A percentile compares a stretch with the other conserved stretches of the same genome.
Conservation (phyloP, 352 stramenopile genomes). For the Peronospora farinosa region DNA sequence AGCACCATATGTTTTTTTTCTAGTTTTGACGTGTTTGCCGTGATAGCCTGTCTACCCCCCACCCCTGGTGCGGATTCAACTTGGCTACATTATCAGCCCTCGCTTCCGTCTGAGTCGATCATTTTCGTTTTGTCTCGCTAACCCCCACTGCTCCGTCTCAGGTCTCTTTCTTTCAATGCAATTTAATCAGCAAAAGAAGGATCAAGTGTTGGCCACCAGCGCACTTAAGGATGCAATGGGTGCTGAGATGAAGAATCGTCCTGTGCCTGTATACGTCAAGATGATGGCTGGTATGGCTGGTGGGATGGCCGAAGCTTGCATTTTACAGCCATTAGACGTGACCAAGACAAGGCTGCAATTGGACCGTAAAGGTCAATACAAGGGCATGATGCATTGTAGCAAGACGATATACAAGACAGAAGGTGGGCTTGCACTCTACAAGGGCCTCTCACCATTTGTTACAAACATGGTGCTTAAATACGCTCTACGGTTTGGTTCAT, state of each 20-base stretch:
- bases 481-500: conserved; percentile 80
- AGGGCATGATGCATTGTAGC: conserved; percentile 78
- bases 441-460: conserved; percentile 78
- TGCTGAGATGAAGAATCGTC: conserved; percentile 61
- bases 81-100: conserved; percentile 7
- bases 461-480: conserved; percentile 90
- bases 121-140: conserved; percentile 31
- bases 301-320: conserved; percentile 79
- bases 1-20: too few relatives aligned
- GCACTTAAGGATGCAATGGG: conserved; percentile 72
- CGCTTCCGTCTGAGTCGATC: not conserved
- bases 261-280: conserved; percentile 73
- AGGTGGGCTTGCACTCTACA: conserved; percentile 72
- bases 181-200: conserved; percentile 19
- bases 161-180: conserved; percentile 3
- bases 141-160: conserved; percentile 10
- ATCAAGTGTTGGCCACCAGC: conserved; percentile 53
- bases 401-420: conserved; percentile 79
- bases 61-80: conserved; percentile 3
- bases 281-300: conserved; percentile 84
- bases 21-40: too few relatives aligned
- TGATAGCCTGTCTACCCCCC: conserved; percentile 9
- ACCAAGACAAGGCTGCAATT: conserved; percentile 86
- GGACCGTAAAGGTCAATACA: conserved; percentile 69
- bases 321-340: conserved; percentile 77